Evolutionary conservation across 225 moss, liverwort and hornwort species (phyloP), one percentile per base, ranked within the genome.

Genomic region (Polytrichum commune): DNA sequence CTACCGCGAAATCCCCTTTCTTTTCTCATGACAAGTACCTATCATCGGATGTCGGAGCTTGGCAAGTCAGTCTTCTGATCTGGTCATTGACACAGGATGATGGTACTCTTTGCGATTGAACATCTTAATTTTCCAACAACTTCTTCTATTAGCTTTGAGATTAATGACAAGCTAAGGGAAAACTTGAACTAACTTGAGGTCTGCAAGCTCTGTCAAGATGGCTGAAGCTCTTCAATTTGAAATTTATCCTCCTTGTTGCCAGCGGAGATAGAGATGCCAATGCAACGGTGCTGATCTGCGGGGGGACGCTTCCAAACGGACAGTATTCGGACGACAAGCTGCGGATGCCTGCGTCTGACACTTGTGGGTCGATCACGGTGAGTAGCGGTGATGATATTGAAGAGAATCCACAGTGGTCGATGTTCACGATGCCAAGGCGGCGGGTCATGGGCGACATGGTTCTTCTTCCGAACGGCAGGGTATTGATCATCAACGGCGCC

Each of bases 401-500:
- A 0, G 24, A 46, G 0, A 32, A 82, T 33, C 71, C 86, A 0
- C 83, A 73, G 10, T 87, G 86, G 86, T 78, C 81, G 69, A 87
- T 87, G 83, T 81, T 82, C 73, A 58, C 23, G 65, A 87, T 87
- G 86, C 86, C 86, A 18, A 32, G 38, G 72, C 64, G 66, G 0
- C 76, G 86, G 2, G 1, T 71, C 53, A 87, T 87, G 86, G 86
- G 86, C 20, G 86, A 87, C 72, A 83, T 87, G 86, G 46, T 87
- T 74, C 58, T 87, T n/a, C 57, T 83, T 0, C 83, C 86, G 0
- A 76, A 72, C 1, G 20, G 76, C 0, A 66, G 76, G 6, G 86
- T 83, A 20, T 68, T 87, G 22, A 89, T 89, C 64, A 81, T 89
- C 72, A 89, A 89, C 54, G 88, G 88, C 27, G 88, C 88, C 0